Evolutionary conservation across 306 rosid genomes (phyloP).

Genomic region (Abrus pulchellus): DNA sequence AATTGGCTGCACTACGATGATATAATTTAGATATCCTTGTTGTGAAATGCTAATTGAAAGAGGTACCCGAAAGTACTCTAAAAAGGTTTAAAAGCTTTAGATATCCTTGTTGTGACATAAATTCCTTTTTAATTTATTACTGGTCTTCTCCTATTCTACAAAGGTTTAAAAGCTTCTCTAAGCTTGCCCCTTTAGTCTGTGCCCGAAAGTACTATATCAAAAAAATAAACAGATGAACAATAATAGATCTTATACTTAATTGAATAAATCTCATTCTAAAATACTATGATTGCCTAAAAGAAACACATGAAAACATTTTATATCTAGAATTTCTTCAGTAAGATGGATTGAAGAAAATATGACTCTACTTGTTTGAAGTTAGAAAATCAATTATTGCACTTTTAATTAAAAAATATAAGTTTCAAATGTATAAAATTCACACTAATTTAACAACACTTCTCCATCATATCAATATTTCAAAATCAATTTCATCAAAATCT

Average conservation of each 20-base stretch:
- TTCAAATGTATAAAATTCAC: too few relatives aligned
- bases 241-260: not conserved
- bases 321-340: not conserved
- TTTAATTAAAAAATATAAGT: too few relatives aligned
- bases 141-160: not conserved
- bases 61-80: not conserved
- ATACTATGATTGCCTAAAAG: not conserved
- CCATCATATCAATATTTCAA: too few relatives aligned
- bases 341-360: constrained; percentile 5
- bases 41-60: constrained; percentile 3
- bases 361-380: too few relatives aligned
- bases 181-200: not conserved
- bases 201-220: not conserved
- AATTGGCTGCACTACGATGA: not conserved
- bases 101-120: not conserved
- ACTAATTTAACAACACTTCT: too few relatives aligned
- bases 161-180: not conserved
- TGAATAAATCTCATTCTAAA: not conserved
- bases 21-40: not conserved
- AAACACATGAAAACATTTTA: not conserved
- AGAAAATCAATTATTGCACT: too few relatives aligned
- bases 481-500: too few relatives aligned
- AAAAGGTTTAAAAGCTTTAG: not conserved
- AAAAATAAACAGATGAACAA: not conserved
- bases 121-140: not conserved